A percentile compares a stretch with the other conserved stretches of the same genome.
These are phyloP conservation scores for Alternaria arborescens DNA, from an alignment of 2,329 filamentous ascomycete genomes.

Conservation along the genomic window DNA sequence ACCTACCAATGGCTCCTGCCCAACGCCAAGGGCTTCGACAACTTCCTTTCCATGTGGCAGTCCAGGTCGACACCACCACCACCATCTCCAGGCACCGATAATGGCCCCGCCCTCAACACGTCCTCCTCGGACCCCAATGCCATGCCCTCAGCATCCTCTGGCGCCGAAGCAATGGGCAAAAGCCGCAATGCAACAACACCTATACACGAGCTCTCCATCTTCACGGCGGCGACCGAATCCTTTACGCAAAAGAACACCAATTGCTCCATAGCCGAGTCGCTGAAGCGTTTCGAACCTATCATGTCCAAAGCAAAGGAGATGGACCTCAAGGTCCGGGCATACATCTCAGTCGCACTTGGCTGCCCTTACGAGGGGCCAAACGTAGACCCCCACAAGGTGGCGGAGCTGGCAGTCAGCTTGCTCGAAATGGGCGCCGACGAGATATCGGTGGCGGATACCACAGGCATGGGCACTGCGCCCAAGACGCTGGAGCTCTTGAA, in stretches of 20 bases:
- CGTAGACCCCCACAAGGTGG: slow-evolving; percentile 67
- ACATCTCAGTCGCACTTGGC: slow-evolving; percentile 76
- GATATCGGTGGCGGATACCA: slow-evolving; percentile 89
- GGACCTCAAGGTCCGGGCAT: slow-evolving; percentile 76
- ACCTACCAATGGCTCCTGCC: slow-evolving; percentile 84
- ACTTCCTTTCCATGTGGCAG: slow-evolving; percentile 64
- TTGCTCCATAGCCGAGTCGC: slow-evolving; percentile 77
- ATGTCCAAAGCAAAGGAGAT: slow-evolving; percentile 72
- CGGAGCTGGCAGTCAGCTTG: slow-evolving; percentile 69
- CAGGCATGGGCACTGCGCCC: slow-evolving; percentile 86
- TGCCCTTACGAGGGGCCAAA: slow-evolving; percentile 78
- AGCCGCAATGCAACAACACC: slow-evolving; percentile 24
- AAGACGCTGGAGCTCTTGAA: slow-evolving; percentile 71
- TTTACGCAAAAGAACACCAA: slow-evolving; percentile 86
- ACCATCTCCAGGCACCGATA: slow-evolving; percentile 47
- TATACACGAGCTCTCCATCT: slow-evolving; percentile 74
- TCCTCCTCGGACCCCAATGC: slow-evolving; percentile 55
- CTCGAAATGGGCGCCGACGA: slow-evolving; percentile 90
- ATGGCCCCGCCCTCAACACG: slow-evolving; percentile 53
- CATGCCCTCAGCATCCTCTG: slow-evolving; percentile 50
- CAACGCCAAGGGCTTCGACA: slow-evolving; percentile 75
- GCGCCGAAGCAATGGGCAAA: slow-evolving; percentile 45
- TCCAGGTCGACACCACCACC: slow-evolving; percentile 52
- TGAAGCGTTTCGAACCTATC: slow-evolving; percentile 74
- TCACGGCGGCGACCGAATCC: slow-evolving; percentile 81